A percentile compares a stretch with the other conserved stretches of the same genome.
Conservation (phyloP, 495 filamentous ascomycete genomes). For the Aspergillus incahuasiensis region DNA sequence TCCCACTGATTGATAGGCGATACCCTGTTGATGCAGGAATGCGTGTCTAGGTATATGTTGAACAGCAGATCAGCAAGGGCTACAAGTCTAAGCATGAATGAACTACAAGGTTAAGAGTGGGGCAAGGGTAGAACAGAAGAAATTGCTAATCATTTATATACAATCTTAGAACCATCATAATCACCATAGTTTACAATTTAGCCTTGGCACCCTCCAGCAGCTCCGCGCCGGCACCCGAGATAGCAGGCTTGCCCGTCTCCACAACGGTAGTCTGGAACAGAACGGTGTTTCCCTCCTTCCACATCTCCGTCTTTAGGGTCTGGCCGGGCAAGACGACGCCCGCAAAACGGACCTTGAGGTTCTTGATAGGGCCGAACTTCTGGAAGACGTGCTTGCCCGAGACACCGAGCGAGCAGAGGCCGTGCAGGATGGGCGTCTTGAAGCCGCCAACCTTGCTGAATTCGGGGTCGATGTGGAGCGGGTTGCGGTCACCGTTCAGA, state of each 20-base stretch:
- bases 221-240: slow-evolving; percentile 83
- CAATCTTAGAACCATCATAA: not conserved
- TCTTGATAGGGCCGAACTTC: slow-evolving; percentile 80
- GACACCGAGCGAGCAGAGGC: slow-evolving; percentile 92
- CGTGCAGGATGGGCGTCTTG: slow-evolving; percentile 91
- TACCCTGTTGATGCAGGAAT: no score
- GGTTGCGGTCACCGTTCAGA: slow-evolving; percentile 88
- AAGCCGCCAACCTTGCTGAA: slow-evolving; percentile 96
- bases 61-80: no score
- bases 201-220: slow-evolving; percentile 57
- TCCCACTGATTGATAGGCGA: no score
- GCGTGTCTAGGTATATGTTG: no score
- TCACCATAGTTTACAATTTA: slow-evolving; percentile 50
- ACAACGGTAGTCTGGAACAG: slow-evolving; percentile 92
- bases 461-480: slow-evolving; percentile 89
- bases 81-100: not conserved
- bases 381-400: slow-evolving; percentile 84
- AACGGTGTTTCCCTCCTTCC: slow-evolving; percentile 87
- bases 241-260: slow-evolving; percentile 93
- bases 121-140: not conserved
- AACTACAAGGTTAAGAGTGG: not conserved
- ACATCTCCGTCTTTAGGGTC: slow-evolving; percentile 95
- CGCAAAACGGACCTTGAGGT: slow-evolving; percentile 94
- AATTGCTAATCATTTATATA: not conserved
- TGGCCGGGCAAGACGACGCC: slow-evolving; percentile 90